Base-by-base conservation (phyloP, 2,329 filamentous ascomycete species). In the Sporothrix pseudoabietina region DNA sequence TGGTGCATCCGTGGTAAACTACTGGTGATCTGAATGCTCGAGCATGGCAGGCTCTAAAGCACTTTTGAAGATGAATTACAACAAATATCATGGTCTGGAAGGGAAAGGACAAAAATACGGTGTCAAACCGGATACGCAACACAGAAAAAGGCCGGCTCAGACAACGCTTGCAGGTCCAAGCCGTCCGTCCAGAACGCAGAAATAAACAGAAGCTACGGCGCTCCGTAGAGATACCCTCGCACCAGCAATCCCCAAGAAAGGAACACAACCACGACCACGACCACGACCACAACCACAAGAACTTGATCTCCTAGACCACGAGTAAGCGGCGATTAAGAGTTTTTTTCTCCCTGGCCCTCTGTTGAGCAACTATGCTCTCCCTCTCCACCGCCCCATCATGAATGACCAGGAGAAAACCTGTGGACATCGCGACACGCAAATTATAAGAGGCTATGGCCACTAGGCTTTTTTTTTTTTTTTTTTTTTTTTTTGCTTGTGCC, bases 241-340 rank as follows among this genome's bases (percentile, higher is more conserved):
- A 66, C 39, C 47, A 30, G 61, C 61, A 12, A 66, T 14, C 12
- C 30, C 12, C 22, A 19, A 30, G 9, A 47, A 49, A 19, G 12
- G 39, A 55, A 8, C 47, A 69, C 47, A 69, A 55, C 52, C 65
- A 69, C 65, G 54, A 55, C 32, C 26, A 52, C n/a, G 22, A 22
- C 35, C 65, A 69, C 65, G 55, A 55, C 32, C 26, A 69, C 65
- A 69, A 55, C 32, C 26, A 52, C n/a, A 41, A 22, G n/a, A 44
- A 47, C 12, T 12, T n/a, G 16, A 39, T n/a, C 32, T 39, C 12
- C 22, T 66, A 19, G 22, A 14, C 35, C 22, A 7, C 22, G 30
- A 32, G 30, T 19, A 59, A 10, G 10, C 61, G 39, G 55, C 30
- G 30, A 30, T 16, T 47, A 66, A 30, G 6, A 35, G 8, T 14